Evolutionary conservation across 169 alveolate genomes (phyloP), one percentile per base, ranked within the genome.

Genomic region (Cyclospora cayetanensis): DNA sequence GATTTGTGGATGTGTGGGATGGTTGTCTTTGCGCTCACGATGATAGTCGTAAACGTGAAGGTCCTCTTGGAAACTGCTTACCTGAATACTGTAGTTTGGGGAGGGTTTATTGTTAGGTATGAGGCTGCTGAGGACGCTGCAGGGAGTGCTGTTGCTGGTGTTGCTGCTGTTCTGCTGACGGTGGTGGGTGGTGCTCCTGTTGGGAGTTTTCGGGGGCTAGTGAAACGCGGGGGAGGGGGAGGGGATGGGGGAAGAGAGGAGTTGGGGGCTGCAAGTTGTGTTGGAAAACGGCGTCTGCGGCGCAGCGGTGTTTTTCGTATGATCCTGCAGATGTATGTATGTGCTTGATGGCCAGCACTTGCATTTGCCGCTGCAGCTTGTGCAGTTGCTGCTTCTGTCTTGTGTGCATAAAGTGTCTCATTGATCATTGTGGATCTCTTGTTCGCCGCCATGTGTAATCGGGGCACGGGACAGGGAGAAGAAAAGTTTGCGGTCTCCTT

Each of bases 41-140:
- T 80, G 77, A 29, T 80, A 7, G 90, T 80, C 22, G 90, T 80
- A 41, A 80, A 80, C 76, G 27, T 80, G 37, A 80, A 80, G 25
- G 77, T 80, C 7, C 90, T 80, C 4, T 42, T 80, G 41, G 90
- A 77, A 18, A 77, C 70, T 4, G n/a, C 25, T 43, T 77, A 77
- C 68, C 50, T 77, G 35, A 77, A 12, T 43, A 7, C 87, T 31
- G 39, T 77, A 42, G 34, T 77, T 25, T 77, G 87, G 87, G 70
- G 50, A 0, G 87, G 90, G 1, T 80, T 50, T 76, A 27, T 7
- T n/a, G 27, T 53, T 55, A 80, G 90, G 74, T 74, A 15, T 27
- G 43, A 7, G 9, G 79, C 42, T 66, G 79, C 79, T 66, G 79
- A 20, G n/a, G 79, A 20, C 4, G 79, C 46, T 66, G 42, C 79